phyloP scores from a whole-genome alignment of 768 basidiomycete genomes.

The Pleurotus platypus region DNA sequence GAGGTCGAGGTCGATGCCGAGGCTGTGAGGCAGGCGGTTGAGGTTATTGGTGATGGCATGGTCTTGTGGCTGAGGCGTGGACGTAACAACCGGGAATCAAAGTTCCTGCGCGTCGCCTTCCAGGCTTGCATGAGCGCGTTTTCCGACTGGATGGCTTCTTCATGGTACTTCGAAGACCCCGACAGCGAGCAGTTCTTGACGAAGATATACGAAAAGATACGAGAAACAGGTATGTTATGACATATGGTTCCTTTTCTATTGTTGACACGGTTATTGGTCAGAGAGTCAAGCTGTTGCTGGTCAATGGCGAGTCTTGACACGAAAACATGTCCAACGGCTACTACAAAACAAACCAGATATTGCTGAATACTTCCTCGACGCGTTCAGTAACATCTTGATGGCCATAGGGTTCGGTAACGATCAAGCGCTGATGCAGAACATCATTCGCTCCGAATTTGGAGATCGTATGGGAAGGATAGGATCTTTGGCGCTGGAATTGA shows the following conservation, averaged over 20 bases:
- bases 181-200: constrained; percentile 42
- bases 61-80: constrained; percentile 33
- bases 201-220: constrained; percentile 38
- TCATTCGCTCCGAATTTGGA: constrained; percentile 38
- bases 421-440: constrained; percentile 29
- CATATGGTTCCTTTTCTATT: not conserved
- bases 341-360: constrained; percentile 27
- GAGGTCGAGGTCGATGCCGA: constrained; percentile 19
- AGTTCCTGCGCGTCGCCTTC: constrained; percentile 40
- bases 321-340: constrained; percentile 39
- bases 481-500: constrained; percentile 43
- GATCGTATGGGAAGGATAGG: constrained; percentile 39
- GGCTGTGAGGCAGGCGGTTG: constrained; percentile 22
- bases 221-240: constrained; percentile 32
- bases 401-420: constrained; percentile 31
- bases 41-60: constrained; percentile 29
- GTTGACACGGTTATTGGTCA: constrained; percentile 14
- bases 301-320: constrained; percentile 54
- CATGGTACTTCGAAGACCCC: constrained; percentile 49
- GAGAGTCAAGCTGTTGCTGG: constrained; percentile 52
- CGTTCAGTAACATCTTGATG: constrained; percentile 38
- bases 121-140: constrained; percentile 43
- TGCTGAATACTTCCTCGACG: constrained; percentile 31
- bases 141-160: constrained; percentile 45
- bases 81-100: constrained; percentile 36